phyloP scores from a whole-genome alignment of 139 green algal species.

The Nannochloris sp. region DNA sequence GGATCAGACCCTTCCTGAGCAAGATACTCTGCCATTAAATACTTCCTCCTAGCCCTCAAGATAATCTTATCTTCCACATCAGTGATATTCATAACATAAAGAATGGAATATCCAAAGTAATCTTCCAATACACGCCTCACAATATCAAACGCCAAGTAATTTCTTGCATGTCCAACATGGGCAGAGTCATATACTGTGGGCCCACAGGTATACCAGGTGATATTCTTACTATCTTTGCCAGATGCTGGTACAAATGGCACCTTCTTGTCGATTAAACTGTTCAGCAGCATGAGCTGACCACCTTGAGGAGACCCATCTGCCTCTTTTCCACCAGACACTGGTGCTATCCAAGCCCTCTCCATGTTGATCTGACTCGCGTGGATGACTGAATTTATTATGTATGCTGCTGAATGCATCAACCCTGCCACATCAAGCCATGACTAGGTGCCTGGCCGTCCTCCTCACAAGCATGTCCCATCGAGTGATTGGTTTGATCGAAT shows the following conservation, averaged over 20 bases:
- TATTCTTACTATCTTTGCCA: slow-evolving; percentile 49
- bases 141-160: slow-evolving; percentile 98
- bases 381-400: neutral
- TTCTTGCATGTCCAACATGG: slow-evolving; percentile 92
- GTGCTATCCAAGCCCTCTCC: slow-evolving; percentile 1
- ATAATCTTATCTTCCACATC: slow-evolving; percentile 97
- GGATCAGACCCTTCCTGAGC: neutral
- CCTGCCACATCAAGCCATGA: too few species aligned
- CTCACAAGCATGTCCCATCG: too few species aligned
- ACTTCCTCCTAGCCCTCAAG: slow-evolving; percentile 71
- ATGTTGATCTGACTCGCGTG: neutral
- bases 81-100: slow-evolving; percentile 98
- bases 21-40: slow-evolving; percentile 72
- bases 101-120: slow-evolving; percentile 89
- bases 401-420: too few species aligned
- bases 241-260: slow-evolving; percentile 65
- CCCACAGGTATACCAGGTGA: slow-evolving; percentile 90
- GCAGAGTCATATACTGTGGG: slow-evolving; percentile 93
- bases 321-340: slow-evolving; percentile 1
- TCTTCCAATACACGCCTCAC: slow-evolving; percentile 90
- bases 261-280: slow-evolving; percentile 78
- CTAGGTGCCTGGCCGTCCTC: too few species aligned
- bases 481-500: too few species aligned
- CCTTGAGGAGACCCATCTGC: neutral
- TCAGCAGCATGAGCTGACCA: slow-evolving; percentile 57